Percentiles rank a stretch among this genome's conserved stretches.
Evolutionary conservation across 2,329 filamentous ascomycete genomes (phyloP).

Genomic region (Chaetomiaceae sp.): DNA sequence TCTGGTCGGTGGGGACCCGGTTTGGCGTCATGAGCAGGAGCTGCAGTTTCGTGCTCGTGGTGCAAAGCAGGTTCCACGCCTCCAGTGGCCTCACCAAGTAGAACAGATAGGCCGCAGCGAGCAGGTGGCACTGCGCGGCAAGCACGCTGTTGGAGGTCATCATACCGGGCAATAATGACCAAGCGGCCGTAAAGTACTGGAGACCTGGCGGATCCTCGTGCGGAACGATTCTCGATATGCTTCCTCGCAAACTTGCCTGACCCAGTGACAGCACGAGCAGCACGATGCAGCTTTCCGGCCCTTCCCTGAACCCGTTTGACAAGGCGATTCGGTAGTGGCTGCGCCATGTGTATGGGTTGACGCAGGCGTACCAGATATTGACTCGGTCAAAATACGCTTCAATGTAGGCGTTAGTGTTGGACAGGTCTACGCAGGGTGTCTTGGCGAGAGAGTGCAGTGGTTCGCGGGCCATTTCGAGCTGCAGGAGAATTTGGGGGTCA

Average conservation of each 20-base stretch:
- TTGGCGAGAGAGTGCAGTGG: slow-evolving; percentile 65
- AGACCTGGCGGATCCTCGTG: slow-evolving; percentile 70
- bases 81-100: slow-evolving; percentile 78
- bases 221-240: slow-evolving; percentile 66
- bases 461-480: slow-evolving; percentile 74
- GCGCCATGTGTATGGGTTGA: slow-evolving; percentile 77
- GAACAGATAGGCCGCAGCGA: slow-evolving; percentile 77
- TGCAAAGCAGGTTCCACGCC: slow-evolving; percentile 76
- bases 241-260: slow-evolving; percentile 69
- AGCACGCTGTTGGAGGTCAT: slow-evolving; percentile 77
- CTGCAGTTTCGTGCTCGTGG: slow-evolving; percentile 76
- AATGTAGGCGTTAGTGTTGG: slow-evolving; percentile 69
- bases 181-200: slow-evolving; percentile 76
- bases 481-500: slow-evolving; percentile 75
- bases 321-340: slow-evolving; percentile 71
- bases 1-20: slow-evolving; percentile 64
- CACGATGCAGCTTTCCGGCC: slow-evolving; percentile 77
- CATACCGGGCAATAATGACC: slow-evolving; percentile 70
- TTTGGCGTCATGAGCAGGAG: slow-evolving; percentile 70
- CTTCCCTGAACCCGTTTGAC: slow-evolving; percentile 71
- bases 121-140: slow-evolving; percentile 73
- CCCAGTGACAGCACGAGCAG: slow-evolving; percentile 73
- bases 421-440: slow-evolving; percentile 64
- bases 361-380: slow-evolving; percentile 81
- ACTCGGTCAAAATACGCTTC: slow-evolving; percentile 77